Conservation (phyloP, 495 filamentous ascomycete genomes). For the Tuber microsphaerosporum region DNA sequence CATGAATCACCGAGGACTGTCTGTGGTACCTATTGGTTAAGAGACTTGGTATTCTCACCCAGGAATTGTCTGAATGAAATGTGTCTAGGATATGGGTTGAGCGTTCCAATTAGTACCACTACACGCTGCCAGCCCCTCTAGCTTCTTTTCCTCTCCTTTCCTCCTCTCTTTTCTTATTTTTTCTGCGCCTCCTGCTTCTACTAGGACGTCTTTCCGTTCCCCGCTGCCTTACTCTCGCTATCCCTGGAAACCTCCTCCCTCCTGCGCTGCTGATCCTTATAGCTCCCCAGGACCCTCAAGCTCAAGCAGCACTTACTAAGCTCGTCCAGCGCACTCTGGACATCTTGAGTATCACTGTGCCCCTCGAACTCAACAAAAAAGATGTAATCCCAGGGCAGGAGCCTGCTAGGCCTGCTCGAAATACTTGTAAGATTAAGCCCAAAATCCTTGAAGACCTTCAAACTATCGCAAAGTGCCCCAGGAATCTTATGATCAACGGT, state of each 20-base stretch:
- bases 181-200: background rate
- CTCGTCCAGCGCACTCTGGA: constrained; percentile 49
- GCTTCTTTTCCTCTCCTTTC: background rate
- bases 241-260: constrained; percentile 44
- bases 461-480: constrained; percentile 71
- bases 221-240: background rate
- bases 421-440: constrained; percentile 84
- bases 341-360: constrained; percentile 49
- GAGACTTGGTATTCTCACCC: background rate
- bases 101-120: background rate
- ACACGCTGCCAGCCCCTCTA: background rate
- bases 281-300: constrained; percentile 39
- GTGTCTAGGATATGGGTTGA: background rate
- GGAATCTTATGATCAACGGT: constrained; percentile 68
- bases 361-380: constrained; percentile 90
- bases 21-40: background rate
- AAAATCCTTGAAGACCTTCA: constrained; percentile 66
- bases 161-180: background rate
- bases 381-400: constrained; percentile 77
- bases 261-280: constrained; percentile 43
- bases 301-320: constrained; percentile 42
- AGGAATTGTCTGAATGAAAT: background rate
- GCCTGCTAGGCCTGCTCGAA: constrained; percentile 71
- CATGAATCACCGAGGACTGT: background rate
- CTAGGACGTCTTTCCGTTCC: background rate